Evolutionary conservation across 2,329 filamentous ascomycete species (phyloP).

Genomic region (Epichloe baconii): DNA sequence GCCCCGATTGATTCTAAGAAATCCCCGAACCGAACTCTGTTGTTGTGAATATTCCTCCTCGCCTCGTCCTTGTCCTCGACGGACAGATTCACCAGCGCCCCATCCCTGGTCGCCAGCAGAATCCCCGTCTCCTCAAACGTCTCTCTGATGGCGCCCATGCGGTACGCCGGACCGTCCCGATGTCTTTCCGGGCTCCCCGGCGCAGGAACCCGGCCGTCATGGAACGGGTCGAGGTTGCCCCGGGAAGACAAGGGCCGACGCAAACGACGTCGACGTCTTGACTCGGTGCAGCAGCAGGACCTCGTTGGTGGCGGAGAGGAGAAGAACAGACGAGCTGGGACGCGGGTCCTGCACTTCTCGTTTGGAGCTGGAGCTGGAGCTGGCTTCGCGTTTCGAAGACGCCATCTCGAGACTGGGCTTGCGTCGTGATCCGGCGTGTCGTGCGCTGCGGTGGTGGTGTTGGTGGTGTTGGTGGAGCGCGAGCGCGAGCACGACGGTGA

Average conservation of each 20-base stretch:
- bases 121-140: constrained; percentile 94
- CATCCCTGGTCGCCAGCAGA: constrained; percentile 49
- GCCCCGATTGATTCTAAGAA: constrained; percentile 48
- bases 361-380: constrained; percentile 1
- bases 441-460: constrained; percentile 1
- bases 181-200: constrained; percentile 44
- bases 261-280: constrained; percentile 67
- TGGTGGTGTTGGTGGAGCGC: neutral
- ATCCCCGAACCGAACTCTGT: constrained; percentile 50
- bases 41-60: constrained; percentile 54
- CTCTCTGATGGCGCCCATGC: constrained; percentile 76
- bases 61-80: constrained; percentile 49
- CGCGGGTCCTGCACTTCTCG: constrained; percentile 30
- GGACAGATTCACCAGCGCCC: constrained; percentile 46
- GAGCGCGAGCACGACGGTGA: neutral
- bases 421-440: neutral
- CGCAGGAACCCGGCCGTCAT: constrained; percentile 51
- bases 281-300: constrained; percentile 81
- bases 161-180: constrained; percentile 57
- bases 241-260: constrained; percentile 90
- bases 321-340: constrained; percentile 64
- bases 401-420: neutral
- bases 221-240: constrained; percentile 63
- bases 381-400: constrained; percentile 5
- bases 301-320: constrained; percentile 77